Evolutionary conservation across 192 early-diverging fungal genomes (phyloP).

Genomic region (Mortierella hygrophila): DNA sequence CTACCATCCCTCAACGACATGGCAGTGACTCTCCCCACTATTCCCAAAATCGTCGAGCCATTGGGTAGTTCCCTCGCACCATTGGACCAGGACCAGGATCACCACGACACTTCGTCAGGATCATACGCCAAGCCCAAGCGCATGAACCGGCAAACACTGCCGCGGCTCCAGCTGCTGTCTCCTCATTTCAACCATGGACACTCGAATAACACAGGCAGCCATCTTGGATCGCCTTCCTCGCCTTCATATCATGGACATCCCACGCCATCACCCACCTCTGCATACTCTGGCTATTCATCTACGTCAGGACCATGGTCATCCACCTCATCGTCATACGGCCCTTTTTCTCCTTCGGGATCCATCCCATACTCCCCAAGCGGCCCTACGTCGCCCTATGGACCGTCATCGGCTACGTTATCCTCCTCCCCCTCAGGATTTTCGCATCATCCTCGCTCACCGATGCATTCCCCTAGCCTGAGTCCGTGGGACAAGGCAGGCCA

Average conservation of each 20-base stretch:
- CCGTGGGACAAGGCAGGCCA: constrained; percentile 7
- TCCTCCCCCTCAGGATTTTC: constrained; percentile 11
- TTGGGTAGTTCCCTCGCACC: background rate
- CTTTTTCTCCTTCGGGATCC: constrained; percentile 60
- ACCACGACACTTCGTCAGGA: background rate
- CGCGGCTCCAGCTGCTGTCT: constrained; percentile 25
- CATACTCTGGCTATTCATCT: constrained; percentile 34
- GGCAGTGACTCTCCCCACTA: constrained; percentile 7
- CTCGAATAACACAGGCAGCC: background rate
- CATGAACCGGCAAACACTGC: constrained; percentile 30
- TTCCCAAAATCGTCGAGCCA: constrained; percentile 46
- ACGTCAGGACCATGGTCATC: constrained; percentile 45
- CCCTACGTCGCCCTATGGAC: constrained; percentile 29
- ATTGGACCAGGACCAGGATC: constrained; percentile 7
- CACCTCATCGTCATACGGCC: constrained; percentile 24
- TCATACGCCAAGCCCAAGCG: constrained; percentile 49
- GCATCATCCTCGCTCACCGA: background rate
- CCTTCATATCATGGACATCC: constrained; percentile 66
- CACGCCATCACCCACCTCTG: constrained; percentile 61
- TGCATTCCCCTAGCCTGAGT: constrained; percentile 4
- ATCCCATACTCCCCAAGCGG: constrained; percentile 57
- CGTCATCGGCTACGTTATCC: constrained; percentile 3
- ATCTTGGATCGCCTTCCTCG: constrained; percentile 6
- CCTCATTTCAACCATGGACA: constrained; percentile 41
- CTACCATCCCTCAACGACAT: constrained; percentile 28